Conservation (phyloP, 192 early-diverging fungal species). For the Podila minutissima region DNA sequence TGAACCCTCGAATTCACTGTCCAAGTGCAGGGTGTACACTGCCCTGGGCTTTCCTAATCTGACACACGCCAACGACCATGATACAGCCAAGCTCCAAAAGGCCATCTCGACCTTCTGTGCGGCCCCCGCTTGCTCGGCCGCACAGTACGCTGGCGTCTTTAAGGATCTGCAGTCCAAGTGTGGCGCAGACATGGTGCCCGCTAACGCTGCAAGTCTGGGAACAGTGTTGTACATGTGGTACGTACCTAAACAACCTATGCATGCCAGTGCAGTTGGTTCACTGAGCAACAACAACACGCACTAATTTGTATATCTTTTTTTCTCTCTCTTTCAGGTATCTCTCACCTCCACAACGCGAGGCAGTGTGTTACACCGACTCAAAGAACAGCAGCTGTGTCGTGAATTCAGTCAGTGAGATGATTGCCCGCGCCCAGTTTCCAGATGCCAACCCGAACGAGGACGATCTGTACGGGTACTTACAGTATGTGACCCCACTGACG, state of each 20-base stretch:
- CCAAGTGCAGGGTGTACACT: constrained; percentile 37
- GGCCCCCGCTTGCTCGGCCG: constrained; percentile 30
- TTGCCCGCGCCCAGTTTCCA: constrained; percentile 18
- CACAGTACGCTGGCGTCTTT: constrained; percentile 27
- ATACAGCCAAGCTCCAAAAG: constrained; percentile 32
- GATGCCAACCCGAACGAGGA: constrained; percentile 21
- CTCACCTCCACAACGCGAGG: constrained; percentile 23
- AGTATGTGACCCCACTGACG: constrained; percentile 22
- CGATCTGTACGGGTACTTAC: constrained; percentile 31
- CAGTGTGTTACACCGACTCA: constrained; percentile 15
- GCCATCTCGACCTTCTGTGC: constrained; percentile 28
- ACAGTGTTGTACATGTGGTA: constrained; percentile 44
- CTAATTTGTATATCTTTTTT: background rate
- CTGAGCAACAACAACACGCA: background rate
- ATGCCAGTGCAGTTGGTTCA: background rate
- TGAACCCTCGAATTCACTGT: constrained; percentile 10
- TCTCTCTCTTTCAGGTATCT: constrained; percentile 5
- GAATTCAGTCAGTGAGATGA: constrained; percentile 17
- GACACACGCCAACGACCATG: constrained; percentile 29
- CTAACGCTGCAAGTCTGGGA: constrained; percentile 26
- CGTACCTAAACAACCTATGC: background rate
- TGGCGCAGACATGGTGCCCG: constrained; percentile 30
- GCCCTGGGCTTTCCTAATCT: constrained; percentile 32
- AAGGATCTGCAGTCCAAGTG: constrained; percentile 28
- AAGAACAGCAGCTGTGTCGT: constrained; percentile 14